Evolutionary conservation across 2,329 filamentous ascomycete species (phyloP).

Genomic region (Fusarium virguliforme): DNA sequence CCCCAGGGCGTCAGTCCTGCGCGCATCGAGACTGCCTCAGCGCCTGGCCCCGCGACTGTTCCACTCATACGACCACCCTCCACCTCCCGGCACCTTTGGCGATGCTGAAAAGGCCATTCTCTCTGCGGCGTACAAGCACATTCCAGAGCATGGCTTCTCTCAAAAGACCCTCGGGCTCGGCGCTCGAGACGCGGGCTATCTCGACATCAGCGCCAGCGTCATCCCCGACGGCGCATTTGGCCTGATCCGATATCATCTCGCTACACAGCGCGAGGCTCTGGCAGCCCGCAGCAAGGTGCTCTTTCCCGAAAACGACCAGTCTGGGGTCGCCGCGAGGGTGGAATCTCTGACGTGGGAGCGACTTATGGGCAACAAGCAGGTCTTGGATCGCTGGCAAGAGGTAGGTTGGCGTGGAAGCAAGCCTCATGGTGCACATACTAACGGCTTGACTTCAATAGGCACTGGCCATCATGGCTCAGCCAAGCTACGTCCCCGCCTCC

Average conservation of each 20-base stretch:
- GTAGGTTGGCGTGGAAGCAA: conserved; percentile 63
- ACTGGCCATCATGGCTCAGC: conserved; percentile 90
- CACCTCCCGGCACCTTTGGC: conserved; percentile 74
- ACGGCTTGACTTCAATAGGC: conserved; percentile 68
- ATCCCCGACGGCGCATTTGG: conserved; percentile 86
- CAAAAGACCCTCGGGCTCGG: conserved; percentile 80
- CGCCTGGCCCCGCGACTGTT: conserved; percentile 61
- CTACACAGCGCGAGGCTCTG: conserved; percentile 76
- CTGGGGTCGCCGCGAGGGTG: conserved; percentile 75
- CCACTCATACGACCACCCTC: conserved; percentile 81
- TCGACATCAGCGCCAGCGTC: conserved; percentile 87
- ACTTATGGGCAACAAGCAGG: conserved; percentile 79
- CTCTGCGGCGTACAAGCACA: conserved; percentile 82
- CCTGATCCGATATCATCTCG: conserved; percentile 84
- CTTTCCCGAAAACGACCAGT: conserved; percentile 57
- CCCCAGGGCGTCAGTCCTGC: conserved; percentile 37
- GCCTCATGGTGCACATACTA: neutral
- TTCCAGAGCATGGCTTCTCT: conserved; percentile 89
- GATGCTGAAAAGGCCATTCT: conserved; percentile 83
- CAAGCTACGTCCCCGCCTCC: conserved; percentile 81
- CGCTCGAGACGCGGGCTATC: conserved; percentile 86
- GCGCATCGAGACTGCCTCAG: conserved; percentile 33
- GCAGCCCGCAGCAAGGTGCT: conserved; percentile 58
- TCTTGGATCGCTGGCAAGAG: conserved; percentile 89
- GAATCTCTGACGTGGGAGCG: conserved; percentile 82